Conservation (phyloP, 2,329 filamentous ascomycete genomes). For the Fusarium albosuccineum region DNA sequence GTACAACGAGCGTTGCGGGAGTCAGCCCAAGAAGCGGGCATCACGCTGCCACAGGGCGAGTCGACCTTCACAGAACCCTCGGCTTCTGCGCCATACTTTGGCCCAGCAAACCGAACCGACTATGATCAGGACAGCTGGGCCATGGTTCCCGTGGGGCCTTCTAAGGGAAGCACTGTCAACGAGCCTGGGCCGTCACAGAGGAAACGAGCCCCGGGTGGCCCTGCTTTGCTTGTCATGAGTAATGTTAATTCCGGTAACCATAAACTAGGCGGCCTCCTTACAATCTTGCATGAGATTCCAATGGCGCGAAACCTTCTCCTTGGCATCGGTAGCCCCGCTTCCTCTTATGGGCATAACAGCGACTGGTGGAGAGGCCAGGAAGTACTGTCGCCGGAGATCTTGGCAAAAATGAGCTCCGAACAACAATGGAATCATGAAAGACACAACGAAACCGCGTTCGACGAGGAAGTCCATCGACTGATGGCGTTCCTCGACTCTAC, state of each 20-base stretch:
- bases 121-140: conserved; percentile 71
- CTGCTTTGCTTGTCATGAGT: conserved; percentile 65
- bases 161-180: conserved; percentile 37
- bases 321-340: conserved; percentile 54
- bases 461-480: conserved; percentile 70
- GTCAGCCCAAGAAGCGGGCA: conserved; percentile 66
- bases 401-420: conserved; percentile 51
- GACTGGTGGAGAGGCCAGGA: conserved; percentile 73
- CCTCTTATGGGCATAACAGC: conserved; percentile 66
- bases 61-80: conserved; percentile 61
- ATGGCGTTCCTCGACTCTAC: conserved; percentile 74
- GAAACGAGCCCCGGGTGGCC: conserved; percentile 56
- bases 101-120: conserved; percentile 68
- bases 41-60: conserved; percentile 61
- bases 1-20: conserved; percentile 68
- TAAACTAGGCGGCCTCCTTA: conserved; percentile 66
- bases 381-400: conserved; percentile 58
- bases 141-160: conserved; percentile 62
- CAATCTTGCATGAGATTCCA: conserved; percentile 72
- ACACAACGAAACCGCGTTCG: conserved; percentile 53
- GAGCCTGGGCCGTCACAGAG: conserved; percentile 56
- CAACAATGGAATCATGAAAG: conserved; percentile 46
- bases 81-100: conserved; percentile 63
- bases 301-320: conserved; percentile 69
- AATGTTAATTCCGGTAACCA: conserved; percentile 52